phyloP scores from a whole-genome alignment of 768 basidiomycete species.

The Tephrocybe sp. region DNA sequence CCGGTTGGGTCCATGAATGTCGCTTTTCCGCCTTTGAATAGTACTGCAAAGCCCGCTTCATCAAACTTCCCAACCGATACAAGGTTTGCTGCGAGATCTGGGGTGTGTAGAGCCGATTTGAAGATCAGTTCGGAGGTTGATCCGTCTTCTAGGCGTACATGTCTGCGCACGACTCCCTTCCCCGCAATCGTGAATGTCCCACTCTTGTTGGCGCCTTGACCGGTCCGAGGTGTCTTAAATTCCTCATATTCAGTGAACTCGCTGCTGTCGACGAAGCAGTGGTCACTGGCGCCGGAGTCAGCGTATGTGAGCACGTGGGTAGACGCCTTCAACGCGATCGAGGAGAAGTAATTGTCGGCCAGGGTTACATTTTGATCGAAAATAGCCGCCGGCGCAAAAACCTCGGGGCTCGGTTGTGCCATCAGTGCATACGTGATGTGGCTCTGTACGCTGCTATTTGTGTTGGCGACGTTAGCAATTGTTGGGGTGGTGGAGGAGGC shows the following conservation, averaged over 20 bases:
- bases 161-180: background rate
- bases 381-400: background rate
- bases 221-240: background rate
- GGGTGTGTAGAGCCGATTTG: background rate
- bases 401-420: background rate
- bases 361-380: background rate
- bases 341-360: background rate
- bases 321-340: background rate
- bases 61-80: slow-evolving; percentile 2
- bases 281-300: slow-evolving; percentile 2
- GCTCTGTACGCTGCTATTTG: background rate
- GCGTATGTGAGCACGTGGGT: background rate
- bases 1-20: background rate
- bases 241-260: background rate
- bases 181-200: background rate
- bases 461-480: too few relatives aligned
- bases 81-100: slow-evolving; percentile 4
- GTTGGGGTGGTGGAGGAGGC: too few relatives aligned
- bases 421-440: background rate
- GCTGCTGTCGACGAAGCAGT: slow-evolving; percentile 1
- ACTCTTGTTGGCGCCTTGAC: background rate
- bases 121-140: background rate
- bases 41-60: background rate
- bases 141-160: background rate
- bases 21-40: background rate